Evolutionary conservation across 345 rosid genomes (phyloP).

Genomic region (Populus simonii): DNA sequence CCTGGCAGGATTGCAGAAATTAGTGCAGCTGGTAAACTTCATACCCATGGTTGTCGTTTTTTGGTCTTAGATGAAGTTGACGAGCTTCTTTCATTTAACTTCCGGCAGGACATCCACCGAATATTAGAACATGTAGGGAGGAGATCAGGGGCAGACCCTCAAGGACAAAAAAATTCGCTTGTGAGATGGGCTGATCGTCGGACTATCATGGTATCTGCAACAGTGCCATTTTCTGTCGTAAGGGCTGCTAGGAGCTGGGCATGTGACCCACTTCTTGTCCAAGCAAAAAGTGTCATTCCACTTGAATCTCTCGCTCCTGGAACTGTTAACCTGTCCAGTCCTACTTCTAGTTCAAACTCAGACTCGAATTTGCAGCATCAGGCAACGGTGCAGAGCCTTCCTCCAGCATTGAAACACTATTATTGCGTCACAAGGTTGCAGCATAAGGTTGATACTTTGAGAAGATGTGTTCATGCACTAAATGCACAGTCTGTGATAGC

Average conservation of each 20-base stretch:
- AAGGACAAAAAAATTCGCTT: constrained; percentile 24
- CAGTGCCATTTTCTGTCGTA: constrained; percentile 85
- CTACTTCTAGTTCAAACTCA: constrained; percentile 36
- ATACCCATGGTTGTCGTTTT: constrained; percentile 77
- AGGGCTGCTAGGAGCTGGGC: constrained; percentile 95
- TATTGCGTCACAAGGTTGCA: constrained; percentile 70
- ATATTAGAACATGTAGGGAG: constrained; percentile 84
- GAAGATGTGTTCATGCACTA: constrained; percentile 87
- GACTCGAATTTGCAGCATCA: constrained; percentile 42
- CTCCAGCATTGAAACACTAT: constrained; percentile 81
- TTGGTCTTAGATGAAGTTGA: constrained; percentile 92
- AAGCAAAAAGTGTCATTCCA: constrained; percentile 58
- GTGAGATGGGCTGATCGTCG: constrained; percentile 52
- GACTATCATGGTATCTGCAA: constrained; percentile 83
- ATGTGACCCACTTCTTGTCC: constrained; percentile 71
- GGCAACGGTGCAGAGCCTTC: constrained; percentile 65
- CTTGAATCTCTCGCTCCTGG: constrained; percentile 49
- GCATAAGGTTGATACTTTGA: constrained; percentile 78
- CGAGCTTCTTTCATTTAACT: constrained; percentile 86
- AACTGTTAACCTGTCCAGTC: constrained; percentile 42
- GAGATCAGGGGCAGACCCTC: constrained; percentile 52
- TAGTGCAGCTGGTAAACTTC: constrained; percentile 90
- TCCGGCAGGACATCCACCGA: constrained; percentile 83
- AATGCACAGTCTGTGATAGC: constrained; percentile 80
- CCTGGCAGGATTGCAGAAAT: constrained; percentile 95